Base-by-base conservation (phyloP, 441 rosid species). In the Pelargonium cotyledonis region DNA sequence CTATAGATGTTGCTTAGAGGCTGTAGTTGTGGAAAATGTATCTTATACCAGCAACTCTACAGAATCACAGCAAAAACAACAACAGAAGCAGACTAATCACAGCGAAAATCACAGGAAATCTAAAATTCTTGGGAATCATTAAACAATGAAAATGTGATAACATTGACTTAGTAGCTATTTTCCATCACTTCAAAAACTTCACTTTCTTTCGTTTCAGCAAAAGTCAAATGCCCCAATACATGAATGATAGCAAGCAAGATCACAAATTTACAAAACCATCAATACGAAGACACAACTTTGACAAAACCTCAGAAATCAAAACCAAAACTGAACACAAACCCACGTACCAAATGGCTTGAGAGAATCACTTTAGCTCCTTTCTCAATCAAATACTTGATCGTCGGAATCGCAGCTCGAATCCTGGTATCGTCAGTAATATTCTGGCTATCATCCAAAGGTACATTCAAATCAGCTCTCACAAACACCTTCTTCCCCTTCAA, bases 401-500 rank as follows among this genome's bases (percentile, higher is more conserved):
- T 95, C 67, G 96, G 97, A 43, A 95, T 89, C 53, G 96, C 96
- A 15, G 96, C 98, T 1, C 97, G 91, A 73, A 95, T 72, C 84
- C 97, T 85, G 57, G 90, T 92, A 63, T 91, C 99, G 77, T 91
- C 97, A 15, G 98, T 92, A 83, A 95, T 92, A 41, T 85, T 86
- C 55, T 74, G 80, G 91, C 71, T 84, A 68, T 95, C 98, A 11
- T 90, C 97, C 79, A 95, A 77, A 67, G 99, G 99, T 53, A 91
- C 98, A 72, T 92, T 92, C 73, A 95, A 90, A 86, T 95, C 99
- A 66, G 88, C 98, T 65, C 99, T 84, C 49, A 90, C 96, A 58
- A 95, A 90, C 74, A 92, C 99, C 64, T 85, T 84, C 87, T 95
- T 91, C 51, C 99, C 99, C 68, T 91, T 89, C 85, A 95, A 80